Evolutionary conservation across 805 yeast species (phyloP).

Genomic region (Suhomyces kilbournensis): DNA sequence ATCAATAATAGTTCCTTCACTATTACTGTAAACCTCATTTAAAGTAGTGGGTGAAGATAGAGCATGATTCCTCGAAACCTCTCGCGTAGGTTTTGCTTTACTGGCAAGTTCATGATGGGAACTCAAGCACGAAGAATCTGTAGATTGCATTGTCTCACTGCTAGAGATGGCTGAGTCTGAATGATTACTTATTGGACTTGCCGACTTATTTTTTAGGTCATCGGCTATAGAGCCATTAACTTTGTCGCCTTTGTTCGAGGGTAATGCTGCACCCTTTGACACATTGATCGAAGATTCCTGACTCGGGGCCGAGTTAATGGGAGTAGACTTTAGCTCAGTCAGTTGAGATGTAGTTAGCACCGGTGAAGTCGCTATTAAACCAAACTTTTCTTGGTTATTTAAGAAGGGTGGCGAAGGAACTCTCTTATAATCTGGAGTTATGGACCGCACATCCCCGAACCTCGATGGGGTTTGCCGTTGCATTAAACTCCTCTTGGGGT

Average conservation of each 20-base stretch:
- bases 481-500: conserved; percentile 7
- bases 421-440: conserved; percentile 6
- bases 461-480: conserved; percentile 7
- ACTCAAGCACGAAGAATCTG: conserved; percentile 26
- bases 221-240: neutral
- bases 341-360: neutral
- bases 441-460: conserved; percentile 5
- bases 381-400: conserved; percentile 1
- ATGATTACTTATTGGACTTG: conserved; percentile 26
- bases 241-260: neutral
- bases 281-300: neutral
- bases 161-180: conserved; percentile 28
- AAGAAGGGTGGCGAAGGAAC: conserved; percentile 9
- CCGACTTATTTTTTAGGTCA: conserved; percentile 9
- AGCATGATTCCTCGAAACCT: conserved; percentile 3
- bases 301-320: neutral
- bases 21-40: neutral
- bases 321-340: neutral
- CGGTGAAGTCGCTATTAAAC: conserved; percentile 1
- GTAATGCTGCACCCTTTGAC: neutral
- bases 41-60: neutral
- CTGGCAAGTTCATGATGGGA: conserved; percentile 15
- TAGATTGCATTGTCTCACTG: conserved; percentile 27
- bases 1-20: neutral
- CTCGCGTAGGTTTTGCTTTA: conserved; percentile 5